Base-by-base conservation (phyloP, 139 green algal species). In the Picochlorum costavermella region DNA sequence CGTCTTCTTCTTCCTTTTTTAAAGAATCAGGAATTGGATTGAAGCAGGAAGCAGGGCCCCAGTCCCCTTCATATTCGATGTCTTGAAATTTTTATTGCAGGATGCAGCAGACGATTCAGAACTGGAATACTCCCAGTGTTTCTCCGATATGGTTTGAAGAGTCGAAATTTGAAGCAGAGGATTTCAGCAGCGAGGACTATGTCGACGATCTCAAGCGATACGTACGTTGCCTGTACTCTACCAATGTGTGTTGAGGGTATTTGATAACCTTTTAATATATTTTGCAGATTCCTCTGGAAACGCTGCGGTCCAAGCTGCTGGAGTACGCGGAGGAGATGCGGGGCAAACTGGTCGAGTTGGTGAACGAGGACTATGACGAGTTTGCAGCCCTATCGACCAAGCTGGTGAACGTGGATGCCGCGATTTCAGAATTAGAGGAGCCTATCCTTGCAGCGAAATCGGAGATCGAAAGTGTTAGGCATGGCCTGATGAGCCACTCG, bases 351-450 rank as follows among this genome's bases (percentile, higher is more conserved):
- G 83, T 93, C 25, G 86, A 94, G 71, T 86, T 96, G 2, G 90
- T 98, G 77, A 98, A 98, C 58, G 80, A 88, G 37, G 90, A 98
- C 77, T 98, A 95, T 65, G 68, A 79, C 20, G 91, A 96, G 56
- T 98, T 96, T 69, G 87, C 97, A 14, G 80, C 75, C 60, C 81
- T 98, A 8, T 89, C 74, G 66, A 84, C 81, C 11, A 84, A 88
- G 51, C 78, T 98, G 40, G 75, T 82, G 13, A 84, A 91, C 59
- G 75, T 98, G 10, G 89, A 96, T 40, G 86, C 72, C 28, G 81
- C 85, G 2, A 86, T 95, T n/a, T 43, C 84, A 50, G 81, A 83
- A 64, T 95, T 97, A 83, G 74, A 84, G 36, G 66, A 73, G 62
- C 88, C 91, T 0, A 68, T 98, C 48, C 50, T 82, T 17, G 83